A percentile compares a stretch with the other conserved stretches of the same genome.
These are phyloP conservation scores for Maudiozyma saulgeensis DNA, from an alignment of 805 yeast genomes.

Conservation along the genomic window DNA sequence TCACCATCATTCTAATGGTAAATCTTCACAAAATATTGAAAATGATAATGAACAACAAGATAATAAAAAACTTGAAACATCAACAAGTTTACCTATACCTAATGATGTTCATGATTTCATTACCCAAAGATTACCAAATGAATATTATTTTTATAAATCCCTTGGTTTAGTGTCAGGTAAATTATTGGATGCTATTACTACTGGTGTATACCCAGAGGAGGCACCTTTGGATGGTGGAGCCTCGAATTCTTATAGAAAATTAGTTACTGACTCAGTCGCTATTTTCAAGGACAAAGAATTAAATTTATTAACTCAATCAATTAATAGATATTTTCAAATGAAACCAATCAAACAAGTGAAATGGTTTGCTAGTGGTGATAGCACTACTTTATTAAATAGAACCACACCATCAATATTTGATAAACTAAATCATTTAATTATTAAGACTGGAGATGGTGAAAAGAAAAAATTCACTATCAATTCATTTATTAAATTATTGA, in stretches of 20 bases:
- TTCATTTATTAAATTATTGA: constrained; percentile 18
- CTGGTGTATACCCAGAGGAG: constrained; percentile 52
- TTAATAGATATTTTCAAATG: constrained; percentile 79
- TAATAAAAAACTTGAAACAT: background rate
- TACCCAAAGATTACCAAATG: constrained; percentile 80
- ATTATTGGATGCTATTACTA: constrained; percentile 55
- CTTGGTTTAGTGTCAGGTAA: constrained; percentile 55
- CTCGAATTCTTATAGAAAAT: constrained; percentile 46
- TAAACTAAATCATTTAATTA: constrained; percentile 29
- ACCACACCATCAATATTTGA: constrained; percentile 44
- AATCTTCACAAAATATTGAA: background rate
- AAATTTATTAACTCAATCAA: constrained; percentile 57
- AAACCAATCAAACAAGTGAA: constrained; percentile 47
- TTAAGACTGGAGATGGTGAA: constrained; percentile 20
- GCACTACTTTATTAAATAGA: constrained; percentile 41
- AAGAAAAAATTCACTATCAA: constrained; percentile 20
- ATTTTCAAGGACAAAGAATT: constrained; percentile 49
- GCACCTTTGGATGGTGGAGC: constrained; percentile 59
- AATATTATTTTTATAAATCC: constrained; percentile 70
- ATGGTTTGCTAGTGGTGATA: constrained; percentile 41
- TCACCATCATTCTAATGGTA: background rate
- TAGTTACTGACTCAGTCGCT: constrained; percentile 40
- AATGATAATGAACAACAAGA: background rate
- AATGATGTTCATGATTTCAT: constrained; percentile 73
- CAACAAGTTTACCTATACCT: constrained; percentile 36